Percentiles rank a stretch among this genome's conserved stretches.
Conservation (phyloP, 208 protist genomes). For the Vickermania ingenoplastis region DNA sequence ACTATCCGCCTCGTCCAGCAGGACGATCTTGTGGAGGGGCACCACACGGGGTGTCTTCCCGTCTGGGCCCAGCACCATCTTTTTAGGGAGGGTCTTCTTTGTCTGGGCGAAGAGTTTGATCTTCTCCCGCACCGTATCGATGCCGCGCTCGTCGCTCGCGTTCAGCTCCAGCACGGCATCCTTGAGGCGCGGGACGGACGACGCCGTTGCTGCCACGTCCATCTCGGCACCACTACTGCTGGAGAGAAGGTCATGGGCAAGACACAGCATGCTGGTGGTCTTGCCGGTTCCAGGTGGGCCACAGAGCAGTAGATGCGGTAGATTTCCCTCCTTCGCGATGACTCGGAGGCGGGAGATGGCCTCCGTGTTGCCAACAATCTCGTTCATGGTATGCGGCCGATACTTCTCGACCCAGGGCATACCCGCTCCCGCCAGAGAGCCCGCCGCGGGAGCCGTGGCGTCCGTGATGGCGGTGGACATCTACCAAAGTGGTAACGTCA, state of each 20-base stretch:
- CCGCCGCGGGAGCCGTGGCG: not conserved
- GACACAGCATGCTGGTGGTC: constrained; percentile 96
- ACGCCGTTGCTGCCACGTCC: constrained; percentile 7
- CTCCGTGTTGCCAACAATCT: constrained; percentile 98
- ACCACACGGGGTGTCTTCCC: constrained; percentile 14
- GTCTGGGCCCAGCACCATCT: constrained; percentile 17
- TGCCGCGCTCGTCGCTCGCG: constrained; percentile 98
- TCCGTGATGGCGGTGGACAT: not conserved
- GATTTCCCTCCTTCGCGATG: constrained; percentile 95
- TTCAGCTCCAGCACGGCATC: constrained; percentile 99
- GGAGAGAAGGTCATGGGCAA: constrained; percentile 92
- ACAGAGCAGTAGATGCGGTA: constrained; percentile 97
- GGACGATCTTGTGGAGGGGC: constrained; percentile 97
- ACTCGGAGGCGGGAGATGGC: constrained; percentile 92
- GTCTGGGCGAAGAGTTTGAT: constrained; percentile 98
- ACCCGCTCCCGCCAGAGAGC: constrained; percentile 11
- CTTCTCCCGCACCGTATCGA: constrained; percentile 97
- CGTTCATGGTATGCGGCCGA: constrained; percentile 90
- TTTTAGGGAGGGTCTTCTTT: constrained; percentile 84
- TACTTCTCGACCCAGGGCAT: constrained; percentile 99
- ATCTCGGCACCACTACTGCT: constrained; percentile 7
- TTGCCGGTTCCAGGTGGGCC: constrained; percentile 94
- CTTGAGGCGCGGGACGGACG: constrained; percentile 51
- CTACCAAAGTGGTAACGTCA: not conserved
- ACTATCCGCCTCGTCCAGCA: constrained; percentile 99